Evolutionary conservation across 208 protist genomes (phyloP).

Genomic region (Porcisia hertigi): DNA sequence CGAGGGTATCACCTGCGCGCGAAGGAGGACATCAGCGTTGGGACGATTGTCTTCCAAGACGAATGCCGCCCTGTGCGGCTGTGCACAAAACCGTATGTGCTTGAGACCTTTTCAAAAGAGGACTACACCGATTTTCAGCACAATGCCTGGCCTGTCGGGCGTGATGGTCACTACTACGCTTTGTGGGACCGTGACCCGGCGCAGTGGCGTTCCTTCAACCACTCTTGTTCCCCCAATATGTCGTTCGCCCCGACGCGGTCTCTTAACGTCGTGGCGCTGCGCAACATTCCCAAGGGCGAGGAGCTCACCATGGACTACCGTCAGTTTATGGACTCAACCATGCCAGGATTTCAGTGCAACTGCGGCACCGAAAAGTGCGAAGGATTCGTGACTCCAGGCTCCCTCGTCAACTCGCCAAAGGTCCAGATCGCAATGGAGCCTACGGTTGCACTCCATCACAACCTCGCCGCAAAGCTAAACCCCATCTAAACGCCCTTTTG

Average conservation of each 20-base stretch:
- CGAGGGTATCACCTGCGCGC: conserved; percentile 77
- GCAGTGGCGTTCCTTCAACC: conserved; percentile 76
- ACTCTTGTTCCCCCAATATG: conserved; percentile 87
- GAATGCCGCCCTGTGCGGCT: conserved; percentile 68
- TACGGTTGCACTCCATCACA: conserved; percentile 10
- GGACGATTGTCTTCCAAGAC: conserved; percentile 64
- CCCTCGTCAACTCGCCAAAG: conserved; percentile 27
- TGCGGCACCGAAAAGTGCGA: conserved; percentile 59
- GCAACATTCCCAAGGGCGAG: conserved; percentile 72
- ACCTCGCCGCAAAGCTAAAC: conserved; percentile 17
- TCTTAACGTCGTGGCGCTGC: conserved; percentile 71
- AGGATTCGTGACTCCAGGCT: conserved; percentile 47
- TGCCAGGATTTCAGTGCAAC: conserved; percentile 72
- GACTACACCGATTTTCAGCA: conserved; percentile 67
- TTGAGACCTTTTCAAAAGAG: conserved; percentile 37
- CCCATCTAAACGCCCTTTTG: not conserved
- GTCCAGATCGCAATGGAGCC: conserved; percentile 6
- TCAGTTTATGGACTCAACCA: conserved; percentile 79
- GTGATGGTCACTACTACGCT: conserved; percentile 79
- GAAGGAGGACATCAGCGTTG: conserved; percentile 48
- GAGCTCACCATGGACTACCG: conserved; percentile 92
- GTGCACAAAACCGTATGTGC: conserved; percentile 79
- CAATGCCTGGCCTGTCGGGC: conserved; percentile 77
- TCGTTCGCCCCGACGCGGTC: conserved; percentile 58
- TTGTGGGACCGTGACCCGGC: conserved; percentile 77